Conservation (phyloP, 768 basidiomycete species). For the Hortiboletus flavorubellus region DNA sequence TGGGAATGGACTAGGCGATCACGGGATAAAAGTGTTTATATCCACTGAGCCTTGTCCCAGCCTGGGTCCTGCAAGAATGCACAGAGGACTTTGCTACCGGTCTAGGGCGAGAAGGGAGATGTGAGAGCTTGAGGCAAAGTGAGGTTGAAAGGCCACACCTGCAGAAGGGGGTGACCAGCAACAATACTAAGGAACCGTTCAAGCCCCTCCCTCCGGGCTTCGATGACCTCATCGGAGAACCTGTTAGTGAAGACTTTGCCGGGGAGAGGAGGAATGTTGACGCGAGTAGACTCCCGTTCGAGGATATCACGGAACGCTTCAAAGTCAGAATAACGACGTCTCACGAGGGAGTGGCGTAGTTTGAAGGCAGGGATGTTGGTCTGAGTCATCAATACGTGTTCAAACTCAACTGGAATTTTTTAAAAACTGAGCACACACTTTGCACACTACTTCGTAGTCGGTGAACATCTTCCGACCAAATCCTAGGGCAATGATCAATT, state of each 20-base stretch:
- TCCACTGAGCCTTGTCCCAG: conserved; percentile 84
- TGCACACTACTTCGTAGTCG: conserved; percentile 98
- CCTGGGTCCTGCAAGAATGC: conserved; percentile 93
- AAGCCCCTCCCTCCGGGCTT: conserved; percentile 84
- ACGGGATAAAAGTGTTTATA: conserved; percentile 36
- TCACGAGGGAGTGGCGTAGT: conserved; percentile 85
- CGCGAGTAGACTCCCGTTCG: conserved; percentile 93
- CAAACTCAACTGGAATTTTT: not conserved
- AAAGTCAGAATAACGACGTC: conserved; percentile 88
- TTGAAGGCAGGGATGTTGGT: conserved; percentile 99
- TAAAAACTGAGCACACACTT: conserved; percentile 45
- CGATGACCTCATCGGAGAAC: conserved; percentile 97
- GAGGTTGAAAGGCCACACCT: conserved; percentile 51
- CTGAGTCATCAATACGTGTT: conserved; percentile 37
- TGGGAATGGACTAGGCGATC: not conserved
- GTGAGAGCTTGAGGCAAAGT: conserved; percentile 3
- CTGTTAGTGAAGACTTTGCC: conserved; percentile 99
- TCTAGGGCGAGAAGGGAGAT: conserved; percentile 42
- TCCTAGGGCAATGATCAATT: conserved; percentile 37
- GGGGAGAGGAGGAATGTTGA: conserved; percentile 95
- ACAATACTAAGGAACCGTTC: conserved; percentile 95
- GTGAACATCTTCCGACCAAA: conserved; percentile 99
- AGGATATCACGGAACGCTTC: conserved; percentile 98
- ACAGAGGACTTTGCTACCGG: conserved; percentile 94
- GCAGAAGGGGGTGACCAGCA: conserved; percentile 93